Base-by-base conservation (phyloP, 1,284 basidiomycete species). In the Thecaphora frezii region DNA sequence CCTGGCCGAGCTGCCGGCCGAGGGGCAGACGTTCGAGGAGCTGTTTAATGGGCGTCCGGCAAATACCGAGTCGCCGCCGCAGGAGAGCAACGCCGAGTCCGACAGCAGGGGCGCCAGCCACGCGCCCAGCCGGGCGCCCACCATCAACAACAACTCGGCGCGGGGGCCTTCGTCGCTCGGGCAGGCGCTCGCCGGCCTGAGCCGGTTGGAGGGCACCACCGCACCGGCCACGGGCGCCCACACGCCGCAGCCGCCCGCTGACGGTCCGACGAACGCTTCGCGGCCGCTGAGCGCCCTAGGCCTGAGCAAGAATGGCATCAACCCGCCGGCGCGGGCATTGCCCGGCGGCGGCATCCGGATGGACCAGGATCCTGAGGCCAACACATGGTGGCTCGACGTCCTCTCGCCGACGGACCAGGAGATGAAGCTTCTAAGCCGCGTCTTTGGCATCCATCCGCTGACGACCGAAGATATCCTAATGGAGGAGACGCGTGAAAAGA, bases 401-500 rank as follows among this genome's bases (percentile, higher is more conserved):
- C 85, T 89, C 47, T 90, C 87, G 56, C 96, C 96, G 1, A 97
- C 93, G 0, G 96, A 99, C 71, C 90, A 93, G 55, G 96, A 98
- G 81, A 98, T 98, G 96, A 91, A 91, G 78, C 86, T 94, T 81
- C 83, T 99, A 28, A 91, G 89, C 50, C 59, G 73, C 37, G 66
- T 71, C 14, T 98, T 97, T 81, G 86, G 86, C 16, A 97, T 99
- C 74, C 96, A 99, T 81, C 96, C 96, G 3, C 84, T 99, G 62
- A 99, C 96, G 5, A 96, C 93, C 16, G 96, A 99, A 83, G 96
- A 99, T 83, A 98, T 99, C 76, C 87, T 93, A 73, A 97, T 97
- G 88, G 94, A 98, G 80, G 96, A 98, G 82, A 91, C 93, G 37
- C 90, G 96, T 71, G 96, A 99, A 82, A 99, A 98, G 84, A 99